These are phyloP conservation scores for Viridothelium virens DNA, from an alignment of 495 filamentous ascomycete genomes.

Conservation along the genomic window DNA sequence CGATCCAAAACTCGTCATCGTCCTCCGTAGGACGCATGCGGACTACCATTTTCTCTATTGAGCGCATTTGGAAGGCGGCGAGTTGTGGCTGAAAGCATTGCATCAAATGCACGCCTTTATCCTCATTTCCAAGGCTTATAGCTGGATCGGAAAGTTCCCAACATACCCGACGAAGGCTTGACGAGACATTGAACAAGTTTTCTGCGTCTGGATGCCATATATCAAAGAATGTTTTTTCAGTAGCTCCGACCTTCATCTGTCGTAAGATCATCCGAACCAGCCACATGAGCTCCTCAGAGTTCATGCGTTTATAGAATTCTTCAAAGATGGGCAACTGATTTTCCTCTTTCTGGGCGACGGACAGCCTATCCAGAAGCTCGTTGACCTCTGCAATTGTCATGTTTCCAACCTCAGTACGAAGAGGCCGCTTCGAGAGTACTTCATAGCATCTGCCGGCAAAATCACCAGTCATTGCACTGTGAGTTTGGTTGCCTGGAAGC, in stretches of 20 bases:
- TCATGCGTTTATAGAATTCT: conserved; percentile 84
- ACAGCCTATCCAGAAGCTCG: conserved; percentile 70
- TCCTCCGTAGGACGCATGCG: conserved; percentile 62
- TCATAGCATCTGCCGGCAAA: conserved; percentile 85
- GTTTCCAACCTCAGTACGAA: conserved; percentile 63
- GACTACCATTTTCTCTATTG: conserved; percentile 72
- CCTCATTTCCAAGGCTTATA: conserved; percentile 64
- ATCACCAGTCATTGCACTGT: conserved; percentile 68
- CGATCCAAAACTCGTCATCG: conserved; percentile 82
- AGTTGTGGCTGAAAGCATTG: conserved; percentile 96
- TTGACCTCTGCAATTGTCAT: conserved; percentile 89
- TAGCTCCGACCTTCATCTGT: conserved; percentile 97
- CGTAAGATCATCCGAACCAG: conserved; percentile 87
- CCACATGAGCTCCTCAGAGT: conserved; percentile 89
- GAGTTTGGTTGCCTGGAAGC: conserved; percentile 60
- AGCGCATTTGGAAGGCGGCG: conserved; percentile 88
- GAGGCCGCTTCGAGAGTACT: conserved; percentile 74
- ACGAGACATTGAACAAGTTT: conserved; percentile 82
- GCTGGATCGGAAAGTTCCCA: conserved; percentile 84
- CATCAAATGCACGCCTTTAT: conserved; percentile 75
- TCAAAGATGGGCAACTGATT: conserved; percentile 71
- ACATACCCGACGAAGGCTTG: conserved; percentile 81
- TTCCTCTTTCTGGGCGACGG: conserved; percentile 67
- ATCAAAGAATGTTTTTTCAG: conserved; percentile 84
- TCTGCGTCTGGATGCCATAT: conserved; percentile 94